These are phyloP conservation scores for Breviolum minutum DNA, from an alignment of 73 alveolate species.

Conservation along the genomic window DNA sequence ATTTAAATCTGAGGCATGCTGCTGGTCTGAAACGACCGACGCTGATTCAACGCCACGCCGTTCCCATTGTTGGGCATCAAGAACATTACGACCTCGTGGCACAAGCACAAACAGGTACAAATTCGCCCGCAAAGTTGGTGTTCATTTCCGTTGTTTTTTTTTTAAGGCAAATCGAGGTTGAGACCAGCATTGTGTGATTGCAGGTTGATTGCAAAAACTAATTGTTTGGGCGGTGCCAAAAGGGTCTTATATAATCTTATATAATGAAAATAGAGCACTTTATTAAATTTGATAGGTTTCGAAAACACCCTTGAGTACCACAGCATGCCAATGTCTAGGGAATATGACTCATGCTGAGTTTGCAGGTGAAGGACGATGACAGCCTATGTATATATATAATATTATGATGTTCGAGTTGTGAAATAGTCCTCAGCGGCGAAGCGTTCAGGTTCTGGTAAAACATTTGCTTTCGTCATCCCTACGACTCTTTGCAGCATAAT, in stretches of 20 bases:
- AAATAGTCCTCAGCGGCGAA: background rate
- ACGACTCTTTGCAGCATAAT: background rate
- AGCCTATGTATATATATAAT: too few relatives aligned
- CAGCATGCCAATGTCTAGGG: too few relatives aligned
- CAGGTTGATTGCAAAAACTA: too few relatives aligned
- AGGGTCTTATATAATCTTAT: too few relatives aligned
- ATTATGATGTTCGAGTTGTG: too few relatives aligned
- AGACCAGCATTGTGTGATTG: too few relatives aligned
- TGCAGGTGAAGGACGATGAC: too few relatives aligned
- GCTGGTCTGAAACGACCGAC: constrained; percentile 81
- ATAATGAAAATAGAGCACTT: too few relatives aligned
- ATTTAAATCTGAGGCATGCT: constrained; percentile 28
- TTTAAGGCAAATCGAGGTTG: background rate
- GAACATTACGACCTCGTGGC: constrained; percentile 73
- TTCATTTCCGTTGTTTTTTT: background rate
- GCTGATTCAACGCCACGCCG: constrained; percentile 82
- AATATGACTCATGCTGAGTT: too few relatives aligned
- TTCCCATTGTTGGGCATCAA: constrained; percentile 77
- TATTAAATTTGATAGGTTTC: too few relatives aligned
- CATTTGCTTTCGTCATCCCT: constrained; percentile 89
- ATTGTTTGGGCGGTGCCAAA: too few relatives aligned
- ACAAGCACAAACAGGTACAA: constrained; percentile 71
- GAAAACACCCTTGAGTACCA: too few relatives aligned
- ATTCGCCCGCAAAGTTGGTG: background rate
- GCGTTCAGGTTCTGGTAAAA: constrained; percentile 72